phyloP scores from a whole-genome alignment of 1,284 basidiomycete species.

The Cronartium quercuum region DNA sequence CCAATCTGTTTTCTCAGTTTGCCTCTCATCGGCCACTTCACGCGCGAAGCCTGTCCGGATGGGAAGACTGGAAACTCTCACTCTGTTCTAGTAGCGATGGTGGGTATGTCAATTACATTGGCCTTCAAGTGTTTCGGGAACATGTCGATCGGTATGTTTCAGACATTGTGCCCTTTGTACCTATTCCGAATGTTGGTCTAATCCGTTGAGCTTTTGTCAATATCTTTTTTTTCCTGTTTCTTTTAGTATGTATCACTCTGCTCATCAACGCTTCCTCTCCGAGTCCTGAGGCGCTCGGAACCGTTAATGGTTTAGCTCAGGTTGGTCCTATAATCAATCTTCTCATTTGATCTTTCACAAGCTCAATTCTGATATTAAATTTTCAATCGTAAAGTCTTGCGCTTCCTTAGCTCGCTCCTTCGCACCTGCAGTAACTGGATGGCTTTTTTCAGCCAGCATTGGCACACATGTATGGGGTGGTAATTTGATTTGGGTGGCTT shows the following conservation, averaged over 20 bases:
- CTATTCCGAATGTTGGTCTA: too few relatives aligned
- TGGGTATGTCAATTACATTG: not conserved
- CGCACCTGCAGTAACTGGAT: not conserved
- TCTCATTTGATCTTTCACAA: not conserved
- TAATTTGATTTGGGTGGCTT: not conserved
- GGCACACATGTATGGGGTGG: not conserved
- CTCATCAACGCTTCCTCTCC: slow-evolving; percentile 28
- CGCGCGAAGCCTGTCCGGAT: not conserved
- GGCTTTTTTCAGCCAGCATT: not conserved
- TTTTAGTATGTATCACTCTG: slow-evolving; percentile 17
- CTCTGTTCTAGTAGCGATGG: slow-evolving; percentile 1
- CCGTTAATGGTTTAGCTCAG: slow-evolving; percentile 31
- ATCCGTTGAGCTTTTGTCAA: too few relatives aligned
- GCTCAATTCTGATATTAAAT: not conserved
- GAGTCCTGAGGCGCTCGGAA: slow-evolving; percentile 9
- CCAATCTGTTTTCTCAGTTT: slow-evolving; percentile 8
- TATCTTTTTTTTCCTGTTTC: not conserved
- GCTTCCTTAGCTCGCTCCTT: not conserved
- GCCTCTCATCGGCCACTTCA: slow-evolving; percentile 9
- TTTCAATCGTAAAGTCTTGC: not conserved
- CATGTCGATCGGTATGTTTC: slow-evolving; percentile 15
- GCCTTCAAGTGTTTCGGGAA: slow-evolving; percentile 25
- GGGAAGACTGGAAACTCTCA: not conserved
- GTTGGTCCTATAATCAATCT: not conserved
- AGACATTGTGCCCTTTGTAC: too few relatives aligned